A percentile compares a stretch with the other conserved stretches of the same genome.
Conservation (phyloP, 2,329 filamentous ascomycete species). For the Pestalotiopsis sp. region DNA sequence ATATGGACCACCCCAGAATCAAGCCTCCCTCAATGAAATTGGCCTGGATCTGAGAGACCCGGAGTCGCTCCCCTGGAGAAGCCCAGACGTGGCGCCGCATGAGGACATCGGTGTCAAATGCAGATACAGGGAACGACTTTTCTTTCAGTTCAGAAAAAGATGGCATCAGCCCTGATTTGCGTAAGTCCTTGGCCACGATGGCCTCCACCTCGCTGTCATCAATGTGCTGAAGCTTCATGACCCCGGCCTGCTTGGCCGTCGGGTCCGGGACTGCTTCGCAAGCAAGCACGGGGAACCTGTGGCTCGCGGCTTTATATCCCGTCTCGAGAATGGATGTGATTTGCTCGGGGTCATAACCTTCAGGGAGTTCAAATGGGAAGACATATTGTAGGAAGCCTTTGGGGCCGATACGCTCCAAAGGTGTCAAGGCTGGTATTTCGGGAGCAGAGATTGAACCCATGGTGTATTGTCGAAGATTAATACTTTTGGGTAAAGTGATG, state of each 20-base stretch:
- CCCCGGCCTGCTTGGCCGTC: conserved; percentile 30
- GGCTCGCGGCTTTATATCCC: conserved; percentile 29
- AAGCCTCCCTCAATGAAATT: conserved; percentile 31
- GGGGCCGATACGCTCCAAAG: neutral
- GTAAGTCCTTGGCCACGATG: conserved; percentile 27
- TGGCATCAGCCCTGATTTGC: conserved; percentile 21
- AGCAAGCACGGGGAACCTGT: conserved; percentile 27
- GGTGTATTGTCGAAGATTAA: neutral
- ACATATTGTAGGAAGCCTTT: conserved; percentile 1
- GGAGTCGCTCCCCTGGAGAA: conserved; percentile 22
- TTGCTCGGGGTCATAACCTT: conserved; percentile 29
- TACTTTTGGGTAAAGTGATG: too few species aligned
- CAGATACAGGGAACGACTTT: conserved; percentile 25
- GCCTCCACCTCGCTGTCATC: conserved; percentile 23
- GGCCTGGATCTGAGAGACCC: conserved; percentile 22
- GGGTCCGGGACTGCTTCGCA: conserved; percentile 33
- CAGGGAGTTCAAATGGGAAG: conserved; percentile 33
- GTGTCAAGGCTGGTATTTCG: neutral
- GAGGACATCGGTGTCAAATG: conserved; percentile 22
- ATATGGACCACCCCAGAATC: conserved; percentile 24
- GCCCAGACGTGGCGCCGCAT: conserved; percentile 29
- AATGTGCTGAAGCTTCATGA: conserved; percentile 30
- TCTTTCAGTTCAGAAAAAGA: conserved; percentile 25
- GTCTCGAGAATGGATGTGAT: conserved; percentile 24
- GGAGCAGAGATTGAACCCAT: neutral